These are phyloP conservation scores for Penicillium sp. DNA, from an alignment of 2,329 filamentous ascomycete genomes.

Conservation along the genomic window DNA sequence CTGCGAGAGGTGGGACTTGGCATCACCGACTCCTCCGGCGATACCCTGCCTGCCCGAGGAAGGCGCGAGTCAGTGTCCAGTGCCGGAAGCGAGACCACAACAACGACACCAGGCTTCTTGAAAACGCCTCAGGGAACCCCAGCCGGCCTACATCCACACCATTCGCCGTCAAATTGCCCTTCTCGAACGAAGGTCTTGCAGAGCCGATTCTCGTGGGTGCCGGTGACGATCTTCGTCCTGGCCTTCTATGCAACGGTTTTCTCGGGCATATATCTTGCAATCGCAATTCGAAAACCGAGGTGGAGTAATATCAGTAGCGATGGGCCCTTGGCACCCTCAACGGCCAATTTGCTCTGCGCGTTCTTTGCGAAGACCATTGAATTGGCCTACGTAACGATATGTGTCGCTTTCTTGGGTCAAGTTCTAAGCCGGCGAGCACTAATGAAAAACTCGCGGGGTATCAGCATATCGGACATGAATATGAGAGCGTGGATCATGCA, in stretches of 20 bases:
- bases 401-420: constrained; percentile 74
- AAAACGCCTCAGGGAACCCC: constrained; percentile 16
- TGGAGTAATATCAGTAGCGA: constrained; percentile 59
- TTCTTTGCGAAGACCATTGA: constrained; percentile 76
- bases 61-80: constrained; percentile 8
- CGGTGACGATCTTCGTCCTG: constrained; percentile 38
- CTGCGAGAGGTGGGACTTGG: constrained; percentile 23
- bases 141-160: constrained; percentile 1
- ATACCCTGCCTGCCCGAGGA: constrained; percentile 8
- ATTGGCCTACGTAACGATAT: constrained; percentile 74
- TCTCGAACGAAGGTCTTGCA: constrained; percentile 33
- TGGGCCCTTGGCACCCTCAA: constrained; percentile 56
- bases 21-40: constrained; percentile 14
- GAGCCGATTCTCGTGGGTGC: constrained; percentile 37
- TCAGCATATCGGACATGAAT: constrained; percentile 74
- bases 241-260: constrained; percentile 41
- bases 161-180: constrained; percentile 28
- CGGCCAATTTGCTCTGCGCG: constrained; percentile 67
- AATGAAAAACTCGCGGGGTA: constrained; percentile 60
- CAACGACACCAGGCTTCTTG: constrained; percentile 12
- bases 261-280: constrained; percentile 60
- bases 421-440: constrained; percentile 70
- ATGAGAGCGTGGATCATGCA: constrained; percentile 77
- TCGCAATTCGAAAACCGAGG: constrained; percentile 63
- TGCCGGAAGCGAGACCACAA: not conserved